Percentiles rank a stretch among this genome's conserved stretches.
Conservation (phyloP, 2,329 filamentous ascomycete species). For the Fusarium hainanense region DNA sequence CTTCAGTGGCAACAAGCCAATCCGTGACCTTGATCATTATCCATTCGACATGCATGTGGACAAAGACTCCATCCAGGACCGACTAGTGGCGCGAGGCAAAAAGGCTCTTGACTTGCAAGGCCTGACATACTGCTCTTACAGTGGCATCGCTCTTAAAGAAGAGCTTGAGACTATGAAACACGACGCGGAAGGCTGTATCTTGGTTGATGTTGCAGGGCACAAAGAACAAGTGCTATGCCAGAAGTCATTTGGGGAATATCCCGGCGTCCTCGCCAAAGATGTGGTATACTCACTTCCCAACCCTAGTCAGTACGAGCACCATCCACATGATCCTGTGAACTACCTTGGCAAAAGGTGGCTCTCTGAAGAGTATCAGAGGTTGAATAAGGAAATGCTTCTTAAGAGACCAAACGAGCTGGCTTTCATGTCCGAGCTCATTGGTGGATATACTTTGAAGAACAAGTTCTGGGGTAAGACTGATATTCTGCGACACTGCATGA, state of each 20-base stretch:
- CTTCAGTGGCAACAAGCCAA: constrained; percentile 52
- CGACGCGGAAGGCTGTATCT: constrained; percentile 55
- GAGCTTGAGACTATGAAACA: constrained; percentile 36
- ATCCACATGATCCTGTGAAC: no score
- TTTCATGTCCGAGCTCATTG: constrained; percentile 55
- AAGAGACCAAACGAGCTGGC: constrained; percentile 52
- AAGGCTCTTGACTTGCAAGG: constrained; percentile 57
- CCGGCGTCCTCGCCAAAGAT: no score
- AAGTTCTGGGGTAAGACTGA: constrained; percentile 56
- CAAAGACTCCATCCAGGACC: constrained; percentile 44
- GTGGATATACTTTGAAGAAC: constrained; percentile 60
- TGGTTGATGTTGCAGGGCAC: constrained; percentile 56
- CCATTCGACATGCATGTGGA: constrained; percentile 52
- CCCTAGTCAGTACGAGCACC: no score
- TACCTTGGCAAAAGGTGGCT: no score
- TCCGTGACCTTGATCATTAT: constrained; percentile 54
- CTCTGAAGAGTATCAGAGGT: constrained; percentile 49
- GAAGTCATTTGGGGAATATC: no score
- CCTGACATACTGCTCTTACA: constrained; percentile 56
- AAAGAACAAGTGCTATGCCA: constrained; percentile 11
- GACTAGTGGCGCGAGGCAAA: constrained; percentile 51
- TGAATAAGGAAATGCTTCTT: constrained; percentile 56
- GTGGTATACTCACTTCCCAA: no score
- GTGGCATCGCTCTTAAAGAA: constrained; percentile 26
- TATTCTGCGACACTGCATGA: no score